A percentile compares a stretch with the other conserved stretches of the same genome.
phyloP scores from a whole-genome alignment of 208 protist genomes.

The Naegleria lovaniensis region DNA sequence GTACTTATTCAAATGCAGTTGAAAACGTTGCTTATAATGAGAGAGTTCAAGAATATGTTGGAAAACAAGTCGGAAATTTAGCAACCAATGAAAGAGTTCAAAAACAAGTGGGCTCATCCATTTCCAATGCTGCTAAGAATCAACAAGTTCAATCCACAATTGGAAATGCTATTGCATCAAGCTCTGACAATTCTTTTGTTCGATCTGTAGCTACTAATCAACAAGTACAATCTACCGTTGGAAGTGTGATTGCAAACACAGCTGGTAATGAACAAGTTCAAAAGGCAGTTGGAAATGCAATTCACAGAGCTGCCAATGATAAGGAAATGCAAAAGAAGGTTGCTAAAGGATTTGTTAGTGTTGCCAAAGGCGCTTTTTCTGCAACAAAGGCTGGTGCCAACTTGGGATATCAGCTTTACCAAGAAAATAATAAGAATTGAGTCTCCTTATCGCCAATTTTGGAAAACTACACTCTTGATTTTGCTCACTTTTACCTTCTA shows the following conservation, averaged over 20 bases:
- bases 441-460: no score
- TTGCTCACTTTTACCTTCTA: neutral
- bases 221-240: neutral
- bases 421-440: neutral
- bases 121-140: neutral
- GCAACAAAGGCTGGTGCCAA: neutral
- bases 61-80: neutral
- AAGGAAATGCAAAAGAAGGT: constrained; percentile 28
- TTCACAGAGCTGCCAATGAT: neutral
- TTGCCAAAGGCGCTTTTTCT: neutral
- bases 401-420: neutral
- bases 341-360: neutral
- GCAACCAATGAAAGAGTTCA: constrained; percentile 11
- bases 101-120: neutral
- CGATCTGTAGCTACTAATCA: neutral
- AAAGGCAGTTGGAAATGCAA: neutral
- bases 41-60: neutral
- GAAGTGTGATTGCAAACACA: neutral
- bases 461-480: neutral
- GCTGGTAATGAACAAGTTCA: constrained; percentile 11
- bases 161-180: neutral
- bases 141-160: neutral
- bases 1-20: neutral
- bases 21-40: constrained; percentile 1
- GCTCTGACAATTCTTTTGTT: neutral